Evolutionary conservation across 805 yeast species (phyloP), one percentile per base, ranked within the genome.

Genomic region (Yamadazyma laniorum): DNA sequence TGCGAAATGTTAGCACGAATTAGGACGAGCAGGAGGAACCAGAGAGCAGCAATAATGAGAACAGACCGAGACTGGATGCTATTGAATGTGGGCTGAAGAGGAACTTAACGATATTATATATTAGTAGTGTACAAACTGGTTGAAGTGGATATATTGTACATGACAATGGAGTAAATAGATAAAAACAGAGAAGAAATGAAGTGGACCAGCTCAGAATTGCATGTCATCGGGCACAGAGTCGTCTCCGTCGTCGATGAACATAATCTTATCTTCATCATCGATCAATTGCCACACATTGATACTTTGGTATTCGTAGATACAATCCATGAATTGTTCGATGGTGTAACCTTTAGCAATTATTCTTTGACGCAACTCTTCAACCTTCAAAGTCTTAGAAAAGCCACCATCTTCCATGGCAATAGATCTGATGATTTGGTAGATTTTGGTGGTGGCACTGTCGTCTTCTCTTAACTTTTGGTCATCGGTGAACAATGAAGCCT

Each of bases 311-410:
- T 85, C 90, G 30, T 70, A 69, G 31, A 91, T 69, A 71, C 95
- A 85, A 40, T 77, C 82, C 38, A 73, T 77, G 48, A 91, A 75
- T 56, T 88, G 88, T 45, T 80, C 76, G 52, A 82, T 81, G 0
- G 95, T 88, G 63, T 77, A 91, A 4, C 96, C 96, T 63, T 84
- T 82, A 25, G 85, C 83, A 28, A 87, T 66, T 22, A 84, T 79
- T 3, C 85, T 70, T 44, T 79, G 79, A 45, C 75, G 75, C 43
- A 90, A 70, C 9, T 61, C 71, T 34, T 58, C 67, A 74, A 77
- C 61, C 29, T 66, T 49, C 32, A 71, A 58, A 14, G 65, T 51
- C 36, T 59, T 59, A 5, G 46, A 35, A 27, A 53, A 45, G 19
- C 54, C 42, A 16, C 64, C 64, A 35, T 60, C 64, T 12, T 60